phyloP scores from a whole-genome alignment of 371 early-diverging fungal species.

The Apophysomyces ossiformis region DNA sequence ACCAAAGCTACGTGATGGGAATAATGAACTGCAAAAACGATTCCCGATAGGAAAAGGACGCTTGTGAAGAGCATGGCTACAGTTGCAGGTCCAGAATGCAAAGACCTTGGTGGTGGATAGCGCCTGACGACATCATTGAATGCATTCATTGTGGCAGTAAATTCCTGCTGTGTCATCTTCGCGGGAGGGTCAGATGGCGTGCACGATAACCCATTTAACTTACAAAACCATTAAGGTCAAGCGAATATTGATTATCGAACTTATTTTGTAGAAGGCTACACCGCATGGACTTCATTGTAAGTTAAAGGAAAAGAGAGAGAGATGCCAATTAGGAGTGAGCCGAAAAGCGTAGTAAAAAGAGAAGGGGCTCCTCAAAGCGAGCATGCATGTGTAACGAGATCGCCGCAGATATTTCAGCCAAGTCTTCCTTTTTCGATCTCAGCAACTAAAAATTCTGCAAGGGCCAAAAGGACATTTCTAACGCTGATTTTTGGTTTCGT shows the following conservation, averaged over 20 bases:
- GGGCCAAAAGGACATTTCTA: not conserved
- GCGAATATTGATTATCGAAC: conserved; percentile 44
- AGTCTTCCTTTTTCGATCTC: conserved; percentile 11
- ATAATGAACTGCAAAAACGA: conserved; percentile 32
- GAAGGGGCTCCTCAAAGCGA: conserved; percentile 1
- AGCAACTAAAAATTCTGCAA: conserved; percentile 16
- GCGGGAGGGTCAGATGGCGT: not conserved
- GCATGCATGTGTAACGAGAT: conserved; percentile 13
- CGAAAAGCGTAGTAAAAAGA: conserved; percentile 13
- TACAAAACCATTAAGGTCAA: conserved; percentile 41
- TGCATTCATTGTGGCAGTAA: conserved; percentile 40
- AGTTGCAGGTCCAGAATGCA: conserved; percentile 25
- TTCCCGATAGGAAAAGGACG: conserved; percentile 21
- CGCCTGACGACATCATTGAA: conserved; percentile 38
- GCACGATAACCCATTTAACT: not conserved
- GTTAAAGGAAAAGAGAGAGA: conserved; percentile 7
- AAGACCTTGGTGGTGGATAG: conserved; percentile 34
- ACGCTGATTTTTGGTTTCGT: conserved; percentile 4
- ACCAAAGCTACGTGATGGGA: conserved; percentile 34
- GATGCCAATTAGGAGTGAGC: conserved; percentile 2
- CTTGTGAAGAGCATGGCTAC: conserved; percentile 17
- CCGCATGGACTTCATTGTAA: conserved; percentile 41
- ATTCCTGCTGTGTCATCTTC: conserved; percentile 46
- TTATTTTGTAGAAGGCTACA: conserved; percentile 33
- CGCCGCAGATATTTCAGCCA: conserved; percentile 5